Evolutionary conservation across 1,284 basidiomycete species (phyloP), one percentile per base, ranked within the genome.

Genomic region (Cutaneotrichosporon curvatum): DNA sequence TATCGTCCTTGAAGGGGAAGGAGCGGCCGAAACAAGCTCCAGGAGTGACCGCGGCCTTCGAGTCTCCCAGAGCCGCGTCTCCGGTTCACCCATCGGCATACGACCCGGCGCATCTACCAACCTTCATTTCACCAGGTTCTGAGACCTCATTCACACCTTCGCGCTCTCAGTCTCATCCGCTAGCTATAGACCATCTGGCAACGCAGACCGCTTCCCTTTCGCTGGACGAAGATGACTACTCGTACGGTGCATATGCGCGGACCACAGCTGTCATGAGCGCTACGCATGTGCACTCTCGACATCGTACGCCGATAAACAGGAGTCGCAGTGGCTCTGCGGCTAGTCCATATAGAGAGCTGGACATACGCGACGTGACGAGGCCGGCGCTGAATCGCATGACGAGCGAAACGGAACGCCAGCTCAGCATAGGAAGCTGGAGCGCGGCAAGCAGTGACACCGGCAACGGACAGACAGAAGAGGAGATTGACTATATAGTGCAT

Each of bases 401-500:
- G n/a, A 61, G 56, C 30, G 66, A 67, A 43, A 61, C 64, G 14
- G 67, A 70, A 43, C 51, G 62, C 36, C 32, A 38, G 6, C 42
- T 42, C 12, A 42, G 39, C 20, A 35, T 43, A 15, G 41, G 44
- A 4, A 32, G 41, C 12, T 62, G 56, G 35, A 61, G 59, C 33
- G 60, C 57, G n/a, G 43, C 46, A 15, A 53, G 54, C 16, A 50
- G 55, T 4, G 37, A 45, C 19, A n/a, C 28, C 56, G 59, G 45
- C n/a, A 48, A 40, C 49, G 64, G 45, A 59, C 62, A 2, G 61
- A 63, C 47, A 45, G 64, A 16, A 63, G 34, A 56, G 31, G 68
- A 68, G 41, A 63, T 73, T 0, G 73, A 74, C 45, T 73, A 74
- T 12, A 55, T 75, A 25, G 64, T 74, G n/a, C 74, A 75, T 52